A percentile compares a stretch with the other conserved stretches of the same genome.
These are phyloP conservation scores for Circinella minor DNA, from an alignment of 371 early-diverging fungal genomes.

Conservation along the genomic window DNA sequence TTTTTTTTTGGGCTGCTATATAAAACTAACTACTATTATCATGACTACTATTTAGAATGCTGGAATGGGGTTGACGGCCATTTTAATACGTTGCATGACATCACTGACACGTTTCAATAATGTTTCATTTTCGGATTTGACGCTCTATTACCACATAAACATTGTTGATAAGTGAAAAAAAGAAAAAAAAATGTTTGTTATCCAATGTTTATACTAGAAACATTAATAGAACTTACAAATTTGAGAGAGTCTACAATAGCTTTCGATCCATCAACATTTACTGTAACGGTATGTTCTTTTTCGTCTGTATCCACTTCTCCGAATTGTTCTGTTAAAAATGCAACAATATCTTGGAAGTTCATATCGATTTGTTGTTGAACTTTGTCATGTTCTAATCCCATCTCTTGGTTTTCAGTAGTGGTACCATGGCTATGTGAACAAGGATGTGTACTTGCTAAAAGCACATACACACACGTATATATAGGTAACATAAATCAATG, in stretches of 20 bases:
- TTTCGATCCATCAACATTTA: constrained; percentile 48
- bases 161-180: background rate
- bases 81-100: constrained; percentile 36
- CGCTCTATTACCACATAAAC: constrained; percentile 20
- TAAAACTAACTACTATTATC: background rate
- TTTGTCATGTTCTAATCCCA: constrained; percentile 20
- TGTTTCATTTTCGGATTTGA: constrained; percentile 37
- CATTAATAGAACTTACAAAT: constrained; percentile 37
- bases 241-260: constrained; percentile 52
- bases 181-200: background rate
- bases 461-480: no score
- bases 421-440: constrained; percentile 40
- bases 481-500: no score
- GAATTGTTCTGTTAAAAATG: constrained; percentile 48
- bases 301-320: constrained; percentile 45
- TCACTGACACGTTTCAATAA: constrained; percentile 36
- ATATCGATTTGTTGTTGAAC: constrained; percentile 31
- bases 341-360: constrained; percentile 38
- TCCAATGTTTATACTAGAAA: background rate
- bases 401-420: constrained; percentile 14
- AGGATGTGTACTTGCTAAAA: constrained; percentile 43
- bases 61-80: constrained; percentile 40
- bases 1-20: no score
- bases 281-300: constrained; percentile 40
- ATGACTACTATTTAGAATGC: background rate